Conservation (phyloP, 352 stramenopile genomes). For the Aphanomyces euteiches region DNA sequence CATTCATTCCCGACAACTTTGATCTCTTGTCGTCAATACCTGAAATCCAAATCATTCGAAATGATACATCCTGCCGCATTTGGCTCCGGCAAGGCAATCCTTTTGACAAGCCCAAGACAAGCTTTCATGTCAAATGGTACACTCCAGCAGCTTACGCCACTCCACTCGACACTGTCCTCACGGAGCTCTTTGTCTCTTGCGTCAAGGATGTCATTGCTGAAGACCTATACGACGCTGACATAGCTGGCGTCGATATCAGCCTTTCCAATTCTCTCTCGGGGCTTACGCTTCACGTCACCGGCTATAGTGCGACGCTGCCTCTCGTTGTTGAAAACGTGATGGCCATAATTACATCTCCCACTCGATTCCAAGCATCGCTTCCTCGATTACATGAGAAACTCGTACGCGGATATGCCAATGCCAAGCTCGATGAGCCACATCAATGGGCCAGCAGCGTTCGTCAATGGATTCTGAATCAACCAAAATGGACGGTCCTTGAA, state of each 20-base stretch:
- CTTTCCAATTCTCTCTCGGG: constrained; percentile 40
- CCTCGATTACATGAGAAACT: constrained; percentile 43
- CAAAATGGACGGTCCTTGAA: constrained; percentile 40
- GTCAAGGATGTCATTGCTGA: constrained; percentile 47
- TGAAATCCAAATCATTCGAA: constrained; percentile 28
- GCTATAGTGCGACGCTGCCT: constrained; percentile 48
- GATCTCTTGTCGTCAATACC: constrained; percentile 33
- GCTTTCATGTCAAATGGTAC: constrained; percentile 45
- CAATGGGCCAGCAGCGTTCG: constrained; percentile 43
- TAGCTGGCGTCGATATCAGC: constrained; percentile 38
- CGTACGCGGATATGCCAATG: constrained; percentile 50
- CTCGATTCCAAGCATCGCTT: constrained; percentile 37
- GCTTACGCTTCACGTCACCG: constrained; percentile 44
- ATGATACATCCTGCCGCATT: constrained; percentile 33
- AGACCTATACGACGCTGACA: constrained; percentile 37
- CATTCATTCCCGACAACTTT: constrained; percentile 36
- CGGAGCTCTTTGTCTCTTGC: constrained; percentile 40
- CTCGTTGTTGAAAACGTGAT: constrained; percentile 42
- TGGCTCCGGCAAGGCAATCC: constrained; percentile 55
- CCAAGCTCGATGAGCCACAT: constrained; percentile 47
- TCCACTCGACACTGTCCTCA: constrained; percentile 39
- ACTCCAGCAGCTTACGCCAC: constrained; percentile 37
- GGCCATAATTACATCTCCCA: constrained; percentile 36
- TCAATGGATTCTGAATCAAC: constrained; percentile 37
- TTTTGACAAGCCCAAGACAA: constrained; percentile 61